Percentiles rank a stretch among this genome's conserved stretches.
Evolutionary conservation across 139 green algal genomes (phyloP).

Genomic region (Coccomyxa sp.): DNA sequence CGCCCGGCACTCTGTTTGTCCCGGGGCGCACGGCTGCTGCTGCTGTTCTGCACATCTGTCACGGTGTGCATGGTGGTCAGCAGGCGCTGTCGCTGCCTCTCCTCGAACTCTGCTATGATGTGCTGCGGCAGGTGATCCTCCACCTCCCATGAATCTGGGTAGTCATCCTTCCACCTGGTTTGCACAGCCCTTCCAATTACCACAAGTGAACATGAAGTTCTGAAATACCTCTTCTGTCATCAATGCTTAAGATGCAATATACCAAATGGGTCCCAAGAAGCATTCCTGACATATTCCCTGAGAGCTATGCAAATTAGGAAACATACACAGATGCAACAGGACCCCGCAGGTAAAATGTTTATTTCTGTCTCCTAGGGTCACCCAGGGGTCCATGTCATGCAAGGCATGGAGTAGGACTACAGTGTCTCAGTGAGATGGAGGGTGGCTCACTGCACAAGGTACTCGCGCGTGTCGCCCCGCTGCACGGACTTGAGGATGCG

Average conservation of each 20-base stretch:
- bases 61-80: neutral
- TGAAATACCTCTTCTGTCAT: neutral
- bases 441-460: conserved; percentile 54
- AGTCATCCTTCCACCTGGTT: conserved; percentile 57
- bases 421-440: no score
- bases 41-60: neutral
- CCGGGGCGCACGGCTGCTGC: neutral
- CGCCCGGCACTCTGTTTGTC: neutral
- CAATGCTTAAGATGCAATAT: no score
- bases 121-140: conserved; percentile 66
- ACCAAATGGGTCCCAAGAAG: no score
- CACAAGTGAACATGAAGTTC: neutral
- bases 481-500: conserved; percentile 41
- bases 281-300: no score
- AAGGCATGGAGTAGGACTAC: no score
- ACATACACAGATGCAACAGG: no score
- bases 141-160: conserved; percentile 69
- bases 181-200: neutral
- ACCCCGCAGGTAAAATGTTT: no score
- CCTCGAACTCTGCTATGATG: conserved; percentile 55
- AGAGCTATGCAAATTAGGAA: no score
- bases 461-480: conserved; percentile 60
- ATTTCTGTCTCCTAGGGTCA: no score
- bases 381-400: no score
- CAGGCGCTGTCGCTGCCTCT: conserved; percentile 26